phyloP scores from a whole-genome alignment of 2,329 filamentous ascomycete genomes.

The Microthyrium microscopicum region DNA sequence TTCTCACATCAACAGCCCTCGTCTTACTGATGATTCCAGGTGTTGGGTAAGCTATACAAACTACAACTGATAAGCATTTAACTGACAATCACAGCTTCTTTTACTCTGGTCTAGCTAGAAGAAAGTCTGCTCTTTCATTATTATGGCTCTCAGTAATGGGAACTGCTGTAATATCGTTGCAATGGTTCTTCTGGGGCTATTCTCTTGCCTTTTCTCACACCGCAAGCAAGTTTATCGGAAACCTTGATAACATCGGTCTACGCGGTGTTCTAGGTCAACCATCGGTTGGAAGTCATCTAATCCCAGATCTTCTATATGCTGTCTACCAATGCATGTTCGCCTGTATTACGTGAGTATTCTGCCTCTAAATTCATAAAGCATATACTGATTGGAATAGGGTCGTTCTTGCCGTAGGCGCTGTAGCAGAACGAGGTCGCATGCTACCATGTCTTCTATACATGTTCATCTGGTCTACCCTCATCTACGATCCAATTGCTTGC shows the following conservation, averaged over 20 bases:
- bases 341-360: constrained; percentile 54
- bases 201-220: constrained; percentile 67
- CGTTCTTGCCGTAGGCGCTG: constrained; percentile 67
- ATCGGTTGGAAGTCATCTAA: constrained; percentile 53
- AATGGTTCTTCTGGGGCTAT: constrained; percentile 95
- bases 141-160: constrained; percentile 77
- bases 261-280: constrained; percentile 57
- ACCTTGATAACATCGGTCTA: constrained; percentile 66
- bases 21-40: constrained; percentile 88
- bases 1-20: constrained; percentile 58
- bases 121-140: constrained; percentile 76
- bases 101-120: constrained; percentile 76
- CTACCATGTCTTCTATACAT: constrained; percentile 81
- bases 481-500: constrained; percentile 87
- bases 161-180: constrained; percentile 63
- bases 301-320: constrained; percentile 74
- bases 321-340: constrained; percentile 84
- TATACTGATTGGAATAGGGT: constrained; percentile 34
- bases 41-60: constrained; percentile 41
- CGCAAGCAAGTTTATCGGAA: constrained; percentile 59
- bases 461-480: constrained; percentile 78
- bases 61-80: not conserved
- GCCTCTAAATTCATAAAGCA: not conserved
- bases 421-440: constrained; percentile 76
- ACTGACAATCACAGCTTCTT: constrained; percentile 48